Base-by-base conservation (phyloP, 352 stramenopile genomes). In the Hyaloperonospora arabidopsidis region DNA sequence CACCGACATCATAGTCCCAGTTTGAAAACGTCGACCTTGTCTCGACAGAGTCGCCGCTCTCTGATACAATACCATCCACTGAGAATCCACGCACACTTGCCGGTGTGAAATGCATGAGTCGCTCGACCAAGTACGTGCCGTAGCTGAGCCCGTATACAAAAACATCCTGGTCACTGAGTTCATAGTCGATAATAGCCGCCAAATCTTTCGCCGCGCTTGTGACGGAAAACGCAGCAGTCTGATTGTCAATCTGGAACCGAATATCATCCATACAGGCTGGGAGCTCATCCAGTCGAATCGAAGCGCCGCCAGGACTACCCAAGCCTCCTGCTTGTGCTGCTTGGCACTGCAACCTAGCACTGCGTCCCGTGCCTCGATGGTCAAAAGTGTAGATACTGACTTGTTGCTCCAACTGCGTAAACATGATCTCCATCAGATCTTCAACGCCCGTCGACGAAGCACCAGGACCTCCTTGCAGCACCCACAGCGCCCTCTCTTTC, bases 101-200 rank as follows among this genome's bases (percentile, higher is more conserved):
- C 4, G 75, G 71, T 1, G 71, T 57, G 22, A 86, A 68, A 48
- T 86, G 75, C 46, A 86, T 70, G 21, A 86, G 63, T 19, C 75
- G 70, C 62, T 86, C 75, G 5, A 82, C 71, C 14, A 86, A 57
- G 58, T 87, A 87, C 36, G 79, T 87, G 63, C 79, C 79, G 59
- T 89, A 89, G 60, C 79, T 89, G 12, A 89, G 69, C 1, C 79
- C 79, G 52, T 89, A 89, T n/a, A 89, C 69, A 49, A 54, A 82
- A 23, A 84, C 74, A 53, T 89, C 70, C 40, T 79, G 60, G 54
- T 80, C 76, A 36, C 58, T 57, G 21, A 77, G 53, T 19, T 70
- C 45, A 48, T 57, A 60, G 46, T 80, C 61, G 39, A 85, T 83
- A 39, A 84, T 70, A 25, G 65, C 70, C 44, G 68, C 63, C 23